Evolutionary conservation across 2,329 filamentous ascomycete genomes (phyloP).

Genomic region (Fusarium humuli): DNA sequence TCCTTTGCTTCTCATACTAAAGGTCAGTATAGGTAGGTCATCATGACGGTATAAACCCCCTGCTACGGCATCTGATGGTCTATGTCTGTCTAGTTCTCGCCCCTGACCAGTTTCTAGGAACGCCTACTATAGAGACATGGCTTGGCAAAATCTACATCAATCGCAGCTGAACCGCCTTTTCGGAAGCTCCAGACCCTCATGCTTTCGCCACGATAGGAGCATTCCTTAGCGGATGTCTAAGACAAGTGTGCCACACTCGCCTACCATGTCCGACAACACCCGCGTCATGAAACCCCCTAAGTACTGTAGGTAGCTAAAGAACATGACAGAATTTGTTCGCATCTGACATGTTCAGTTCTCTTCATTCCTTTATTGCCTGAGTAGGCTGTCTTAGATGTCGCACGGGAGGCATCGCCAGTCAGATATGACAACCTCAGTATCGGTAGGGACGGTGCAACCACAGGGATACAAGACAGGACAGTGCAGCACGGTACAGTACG

Average conservation of each 20-base stretch:
- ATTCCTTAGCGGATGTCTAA: constrained; percentile 37
- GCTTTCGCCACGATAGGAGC: constrained; percentile 30
- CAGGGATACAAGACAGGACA: constrained; percentile 6
- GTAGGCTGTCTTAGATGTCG: constrained; percentile 32
- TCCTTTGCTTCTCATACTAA: neutral
- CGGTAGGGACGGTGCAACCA: constrained; percentile 21
- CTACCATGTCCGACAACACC: constrained; percentile 36
- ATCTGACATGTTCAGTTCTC: neutral
- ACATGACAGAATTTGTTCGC: constrained; percentile 8
- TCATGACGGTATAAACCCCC: neutral
- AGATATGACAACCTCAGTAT: constrained; percentile 31
- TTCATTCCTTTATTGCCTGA: neutral
- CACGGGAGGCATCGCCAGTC: constrained; percentile 38
- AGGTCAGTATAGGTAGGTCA: too few relatives aligned
- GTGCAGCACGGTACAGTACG: neutral
- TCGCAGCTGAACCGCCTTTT: constrained; percentile 17
- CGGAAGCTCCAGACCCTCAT: constrained; percentile 34
- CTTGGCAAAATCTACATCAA: constrained; percentile 4
- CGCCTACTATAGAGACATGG: neutral
- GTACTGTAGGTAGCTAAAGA: neutral
- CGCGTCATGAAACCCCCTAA: constrained; percentile 40
- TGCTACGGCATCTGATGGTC: neutral
- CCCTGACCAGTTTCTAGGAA: neutral
- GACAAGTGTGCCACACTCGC: constrained; percentile 39
- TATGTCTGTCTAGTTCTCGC: neutral